Evolutionary conservation across 371 early-diverging fungal species (phyloP), one percentile per base, ranked within the genome.

Genomic region (Phascolomyces articulosus): DNA sequence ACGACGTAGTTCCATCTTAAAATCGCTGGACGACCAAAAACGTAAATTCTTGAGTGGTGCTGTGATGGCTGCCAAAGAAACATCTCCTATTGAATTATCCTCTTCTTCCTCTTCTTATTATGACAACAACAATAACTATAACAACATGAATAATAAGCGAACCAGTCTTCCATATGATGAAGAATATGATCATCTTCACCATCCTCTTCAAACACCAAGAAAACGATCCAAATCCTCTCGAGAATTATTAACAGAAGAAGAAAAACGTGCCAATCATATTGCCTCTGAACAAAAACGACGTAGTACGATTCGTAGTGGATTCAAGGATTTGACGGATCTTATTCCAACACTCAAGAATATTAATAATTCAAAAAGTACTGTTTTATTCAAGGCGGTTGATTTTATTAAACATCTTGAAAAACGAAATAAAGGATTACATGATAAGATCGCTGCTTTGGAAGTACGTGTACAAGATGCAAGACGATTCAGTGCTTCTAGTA

Each of bases 281-380:
- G 92, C 90, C 0, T 93, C 93, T n/a, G 96, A 96, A 70, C 93
- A 96, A 73, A 92, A 93, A 66, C 88, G 96, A 34, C 86, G 96
- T 6, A 90, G 91, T 55, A 92, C 92, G 67, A 95, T 96, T 68
- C 86, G 93, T 9, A 74, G 77, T 26, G 93, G 94, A 2, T 94
- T 95, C 75, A 91, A 91, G 65, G 88, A 91, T 61, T 81, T 96
- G 55, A 90, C 91, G 31, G 89, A 89, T 24, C 77, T 95, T 27
- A 91, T 95, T 31, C 96, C 96, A 24, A 85, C 89, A 1, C 75
- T 94, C 60, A 88, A 78, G 53, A 82, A 84, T 20, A 77, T 80
- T 41, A 83, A 82, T 58, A 78, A 82, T 55, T 83, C 84, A 20
- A 87, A 86, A 57, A 82, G 85, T n/a, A 80, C 79, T 0, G 82